Base-by-base conservation (phyloP, 2,329 filamentous ascomycete species). In the Fusarium verticillioides region DNA sequence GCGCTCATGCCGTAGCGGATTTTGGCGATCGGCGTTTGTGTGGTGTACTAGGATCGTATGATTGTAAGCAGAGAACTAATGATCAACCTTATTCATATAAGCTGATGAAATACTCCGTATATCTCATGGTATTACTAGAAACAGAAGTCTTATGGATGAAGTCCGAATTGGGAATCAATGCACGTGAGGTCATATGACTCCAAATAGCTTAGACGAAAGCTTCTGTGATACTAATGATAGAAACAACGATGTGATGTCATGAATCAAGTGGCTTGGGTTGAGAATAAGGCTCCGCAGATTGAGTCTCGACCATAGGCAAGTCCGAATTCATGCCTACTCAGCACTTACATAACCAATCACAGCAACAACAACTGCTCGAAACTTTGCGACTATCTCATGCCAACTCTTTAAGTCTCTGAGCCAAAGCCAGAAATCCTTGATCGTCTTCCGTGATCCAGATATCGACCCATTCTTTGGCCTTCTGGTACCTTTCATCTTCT, bases 401-500 rank as follows among this genome's bases (percentile, higher is more conserved):
- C 52, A 74, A 36, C 44, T 78, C 69, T 46, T 72, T 67, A 52
- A 84, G 62, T 50, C 73, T 73, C 50, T 74, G 60, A 18, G 79
- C 79, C 61, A 83, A 60, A 23, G 75, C 73, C 28, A 79, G 59
- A 40, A 84, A 77, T 2, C 83, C 83, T 2, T 72, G 75, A 37
- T 82, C 78, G 1, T 72, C 77, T 60, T 80, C 77, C 2, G 69
- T 63, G 26, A 84, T 76, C 83, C 83, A 84, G 36, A 84, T 30
- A 69, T 84, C 83, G 40, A 84, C 81, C 82, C 82, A 83, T 15
- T 73, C 72, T 69, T 86, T 88, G 26, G 87, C 85, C 59, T 87
- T 85, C 44, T 83, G 83, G 72, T 88, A 86, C 42, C 85, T 83
- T 32, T 88, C 83, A 30, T 88, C 82, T 9, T 89, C 87, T 23